Evolutionary conservation across 805 yeast genomes (phyloP).

Genomic region (Monosporozyma aquatica): DNA sequence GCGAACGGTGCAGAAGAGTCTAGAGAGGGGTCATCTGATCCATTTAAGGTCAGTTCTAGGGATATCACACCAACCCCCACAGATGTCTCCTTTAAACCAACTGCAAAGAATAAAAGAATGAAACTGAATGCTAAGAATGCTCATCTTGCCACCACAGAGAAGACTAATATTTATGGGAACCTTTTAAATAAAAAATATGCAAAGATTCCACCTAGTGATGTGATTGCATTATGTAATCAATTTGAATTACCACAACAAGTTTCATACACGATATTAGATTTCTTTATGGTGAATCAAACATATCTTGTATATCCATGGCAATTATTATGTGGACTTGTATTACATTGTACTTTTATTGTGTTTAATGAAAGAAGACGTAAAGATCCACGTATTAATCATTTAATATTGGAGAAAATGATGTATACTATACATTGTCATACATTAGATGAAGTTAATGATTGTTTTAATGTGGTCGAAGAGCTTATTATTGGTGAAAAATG

Average conservation of each 20-base stretch:
- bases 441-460: constrained; percentile 40
- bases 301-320: constrained; percentile 61
- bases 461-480: constrained; percentile 46
- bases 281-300: constrained; percentile 41
- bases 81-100: too few relatives aligned
- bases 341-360: constrained; percentile 48
- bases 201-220: constrained; percentile 34
- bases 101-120: too few relatives aligned
- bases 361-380: constrained; percentile 38
- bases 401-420: constrained; percentile 43
- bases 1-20: neutral
- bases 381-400: constrained; percentile 42
- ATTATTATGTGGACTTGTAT: constrained; percentile 55
- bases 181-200: constrained; percentile 24
- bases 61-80: too few relatives aligned
- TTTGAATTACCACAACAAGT: constrained; percentile 51
- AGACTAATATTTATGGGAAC: constrained; percentile 3
- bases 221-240: constrained; percentile 47
- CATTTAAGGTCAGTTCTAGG: too few relatives aligned
- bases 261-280: constrained; percentile 41
- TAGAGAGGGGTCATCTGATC: too few relatives aligned
- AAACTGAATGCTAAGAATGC: too few relatives aligned
- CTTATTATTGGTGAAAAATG: constrained; percentile 51
- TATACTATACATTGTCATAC: constrained; percentile 42
- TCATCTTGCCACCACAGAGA: too few relatives aligned